Evolutionary conservation across 768 basidiomycete genomes (phyloP), one percentile per base, ranked within the genome.

Genomic region (Crepidotus variabilis): DNA sequence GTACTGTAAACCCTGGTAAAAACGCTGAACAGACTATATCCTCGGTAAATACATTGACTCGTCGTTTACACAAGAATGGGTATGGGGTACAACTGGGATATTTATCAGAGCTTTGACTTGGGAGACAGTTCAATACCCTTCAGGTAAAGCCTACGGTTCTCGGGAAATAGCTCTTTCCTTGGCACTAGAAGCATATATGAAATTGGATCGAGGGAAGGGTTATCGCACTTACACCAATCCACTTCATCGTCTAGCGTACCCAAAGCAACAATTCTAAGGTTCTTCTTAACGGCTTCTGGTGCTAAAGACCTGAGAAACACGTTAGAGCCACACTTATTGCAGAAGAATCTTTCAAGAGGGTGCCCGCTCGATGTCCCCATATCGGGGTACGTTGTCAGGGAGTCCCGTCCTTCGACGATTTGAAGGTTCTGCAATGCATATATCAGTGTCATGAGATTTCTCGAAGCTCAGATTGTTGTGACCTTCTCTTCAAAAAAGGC

Each of bases 251-350:
- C 71, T 55, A 74, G 28, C 3, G 68, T 70, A 14, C 71, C 73
- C n/a, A 63, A 47, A 1, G 65, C 56, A n/a, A 73, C 61, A 21
- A 69, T 63, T 24, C 51, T 61, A 18, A 65, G 59, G 21, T 59
- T 60, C 21, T 62, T 59, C 16, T 60, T 62, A 0, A 58, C 60
- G 0, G 61, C 60, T 4, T 32, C 45, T 18, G 61, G 55, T n/a
- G 52, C 52, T 7, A 60, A 51, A 1, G 64, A 58, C 22, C 49
- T 35, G 46, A 71, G 35, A 56, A 73, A 72, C 1, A 76, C 47
- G 35, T 72, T 74, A n/a, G 73, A 71, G 14, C 75, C 75, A 55
- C 75, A 76, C 1, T 64, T 54, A 1, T 56, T 60, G 48, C 75
- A 76, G 59, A 76, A 76, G 32, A 60, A 64, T 32, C 75, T 64